These are phyloP conservation scores for Tinospora cordifolia DNA, from an alignment of 164 flowering plant genomes.

Conservation along the genomic window DNA sequence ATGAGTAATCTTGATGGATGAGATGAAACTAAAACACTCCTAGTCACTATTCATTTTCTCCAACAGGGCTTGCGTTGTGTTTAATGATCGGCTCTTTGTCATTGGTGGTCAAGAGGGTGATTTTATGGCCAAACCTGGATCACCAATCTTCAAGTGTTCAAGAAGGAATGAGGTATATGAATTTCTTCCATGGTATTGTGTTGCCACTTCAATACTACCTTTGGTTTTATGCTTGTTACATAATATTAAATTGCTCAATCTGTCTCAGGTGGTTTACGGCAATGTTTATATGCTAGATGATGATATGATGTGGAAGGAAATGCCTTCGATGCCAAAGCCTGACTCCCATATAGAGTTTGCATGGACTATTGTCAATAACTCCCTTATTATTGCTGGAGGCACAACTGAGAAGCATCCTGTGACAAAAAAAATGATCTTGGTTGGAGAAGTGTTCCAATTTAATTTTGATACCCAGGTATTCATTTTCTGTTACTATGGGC, in stretches of 20 bases:
- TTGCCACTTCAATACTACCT: neutral
- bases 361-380: conserved; percentile 74
- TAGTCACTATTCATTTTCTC: neutral
- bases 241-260: conserved; percentile 1
- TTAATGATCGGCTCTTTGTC: conserved; percentile 57
- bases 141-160: conserved; percentile 93
- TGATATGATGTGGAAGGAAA: conserved; percentile 70
- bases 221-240: neutral
- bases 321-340: conserved; percentile 89
- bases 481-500: neutral
- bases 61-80: conserved; percentile 74
- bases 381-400: conserved; percentile 74
- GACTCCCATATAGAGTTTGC: conserved; percentile 89
- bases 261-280: conserved; percentile 52
- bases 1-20: neutral
- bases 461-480: conserved; percentile 56
- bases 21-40: neutral
- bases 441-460: conserved; percentile 75
- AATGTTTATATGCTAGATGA: conserved; percentile 88
- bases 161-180: conserved; percentile 75
- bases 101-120: conserved; percentile 99
- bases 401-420: conserved; percentile 88
- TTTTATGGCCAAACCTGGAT: conserved; percentile 95
- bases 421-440: conserved; percentile 70
- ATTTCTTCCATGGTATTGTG: neutral